A percentile compares a stretch with the other conserved stretches of the same genome.
Conservation (phyloP, 805 yeast species). For the Zygotorulaspora sp. region DNA sequence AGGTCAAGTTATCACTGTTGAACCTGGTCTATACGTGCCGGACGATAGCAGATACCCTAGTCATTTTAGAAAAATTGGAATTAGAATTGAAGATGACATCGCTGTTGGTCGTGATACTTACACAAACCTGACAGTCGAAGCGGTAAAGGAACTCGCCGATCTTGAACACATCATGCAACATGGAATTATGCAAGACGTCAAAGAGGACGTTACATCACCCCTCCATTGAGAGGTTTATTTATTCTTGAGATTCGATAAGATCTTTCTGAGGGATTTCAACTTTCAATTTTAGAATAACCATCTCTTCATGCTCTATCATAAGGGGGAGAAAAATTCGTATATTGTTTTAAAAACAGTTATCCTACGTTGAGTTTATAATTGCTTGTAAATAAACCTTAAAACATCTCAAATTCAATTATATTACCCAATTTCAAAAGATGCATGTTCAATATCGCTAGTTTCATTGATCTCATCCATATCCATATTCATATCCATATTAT, state of each 20-base stretch:
- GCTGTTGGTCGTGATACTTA: conserved; percentile 63
- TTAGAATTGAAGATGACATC: conserved; percentile 91
- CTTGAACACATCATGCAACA: conserved; percentile 61
- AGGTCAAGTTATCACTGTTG: conserved; percentile 88
- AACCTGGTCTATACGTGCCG: conserved; percentile 94
- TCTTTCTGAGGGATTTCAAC: too few relatives aligned
- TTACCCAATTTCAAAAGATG: conserved; percentile 10
- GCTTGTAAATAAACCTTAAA: conserved; percentile 5
- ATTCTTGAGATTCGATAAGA: neutral
- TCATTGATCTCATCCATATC: conserved; percentile 19
- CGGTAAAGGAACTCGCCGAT: conserved; percentile 81
- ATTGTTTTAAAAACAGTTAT: too few relatives aligned
- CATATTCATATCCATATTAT: conserved; percentile 16
- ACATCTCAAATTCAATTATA: conserved; percentile 2
- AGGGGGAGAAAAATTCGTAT: too few relatives aligned
- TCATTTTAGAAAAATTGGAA: conserved; percentile 81
- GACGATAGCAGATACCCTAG: conserved; percentile 63
- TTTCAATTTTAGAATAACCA: too few relatives aligned
- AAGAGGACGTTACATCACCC: conserved; percentile 41
- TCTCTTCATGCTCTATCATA: too few relatives aligned
- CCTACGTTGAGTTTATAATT: too few relatives aligned
- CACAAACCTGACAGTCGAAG: conserved; percentile 68
- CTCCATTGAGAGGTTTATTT: conserved; percentile 14
- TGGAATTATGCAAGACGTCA: conserved; percentile 51
- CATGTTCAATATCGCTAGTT: conserved; percentile 17